Base-by-base conservation (phyloP, 768 basidiomycete genomes). In the Boletellus emodensis region DNA sequence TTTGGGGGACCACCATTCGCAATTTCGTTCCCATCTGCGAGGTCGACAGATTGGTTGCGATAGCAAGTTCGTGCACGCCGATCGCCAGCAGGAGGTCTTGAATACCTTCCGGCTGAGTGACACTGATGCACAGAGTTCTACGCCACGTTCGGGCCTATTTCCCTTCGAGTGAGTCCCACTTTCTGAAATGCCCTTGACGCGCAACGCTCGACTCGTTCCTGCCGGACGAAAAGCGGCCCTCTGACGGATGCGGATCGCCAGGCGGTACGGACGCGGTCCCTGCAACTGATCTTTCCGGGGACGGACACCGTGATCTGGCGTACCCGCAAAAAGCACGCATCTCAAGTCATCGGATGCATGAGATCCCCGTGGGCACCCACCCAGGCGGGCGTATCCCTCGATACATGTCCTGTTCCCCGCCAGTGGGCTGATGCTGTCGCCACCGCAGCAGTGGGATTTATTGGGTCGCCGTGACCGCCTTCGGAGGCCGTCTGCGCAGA, bases 341-440 rank as follows among this genome's bases (percentile, higher is more conserved):
- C 80, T 41, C 65, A 66, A 34, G 71, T 74, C 5, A 69, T 81
- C 36, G 8, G 30, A 10, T 3, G 9, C 76, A 78, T 57, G 74
- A 77, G 32, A 77, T 81, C n/a, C 79, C 79, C 2, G 80, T 81
- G 76, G 80, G 79, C 7, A 74, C 63, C 53, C 81, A 81, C 52
- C 30, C 30, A 10, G 30, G 30, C 80, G 79, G 72, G 78, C 73
- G 41, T 30, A n/a, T 30, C 14, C 15, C 8, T 26, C 0, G 14
- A 17, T 22, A 8, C 3, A 6, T 15, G 20, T 20, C 20, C 20
- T 20, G 20, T 20, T 20, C 20, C 20, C 20, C 17, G 1, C 24
- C 18, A 12, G 6, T 38, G n/a, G 44, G 22, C 17, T 26, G 24
- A 12, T 11, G n/a, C n/a, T n/a, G 24, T 2, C 0, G 7, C 22